Evolutionary conservation across 768 basidiomycete species (phyloP), one percentile per base, ranked within the genome.

Genomic region (Kwoniella dendrophila): DNA sequence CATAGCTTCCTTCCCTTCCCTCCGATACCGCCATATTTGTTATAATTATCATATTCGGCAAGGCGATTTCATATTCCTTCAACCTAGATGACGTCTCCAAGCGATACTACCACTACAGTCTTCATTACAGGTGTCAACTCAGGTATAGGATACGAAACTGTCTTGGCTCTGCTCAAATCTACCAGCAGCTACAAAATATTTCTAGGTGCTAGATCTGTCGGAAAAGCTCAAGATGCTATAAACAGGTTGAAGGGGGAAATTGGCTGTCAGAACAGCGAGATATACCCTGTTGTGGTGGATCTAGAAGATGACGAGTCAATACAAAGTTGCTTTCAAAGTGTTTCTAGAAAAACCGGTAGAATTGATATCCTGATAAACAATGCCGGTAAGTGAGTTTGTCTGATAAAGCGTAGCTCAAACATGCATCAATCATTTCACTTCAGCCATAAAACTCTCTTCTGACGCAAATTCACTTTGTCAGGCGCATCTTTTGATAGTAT

Each of bases 331-430:
- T 26, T n/a, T 27, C 34, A 59, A 14, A 14, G 26, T 14, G 58
- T 59, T 11, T 7, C 20, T 8, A 29, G 38, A 22, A 50, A 38
- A n/a, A 32, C 33, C 6, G 49, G 32, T 18, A 36, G 20, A 38
- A 14, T 59, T 3, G 58, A 59, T 30, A 40, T 49, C 8, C n/a
- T 59, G 2, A 43, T 64, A 26, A 64, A 64, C 30, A 64, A 64
- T 32, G 63, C 57, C 6, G 63, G 63, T 41, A 20, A 55, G 53
- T 34, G 4, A 24, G 18, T 8, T 26, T 8, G 7, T 44, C 10
- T 11, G 6, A 6, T 44, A 12, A 8, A 12, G 6, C 10, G 6
- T 22, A 22, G 20, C 1, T 14, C 38, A 16, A 20, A 0, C 38
- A 14, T 16, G 14, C 38, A 6, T n/a, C n/a, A n/a, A n/a, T n/a